phyloP scores from a whole-genome alignment of 2,329 filamentous ascomycete species.

The Rachicladosporium sp. region DNA sequence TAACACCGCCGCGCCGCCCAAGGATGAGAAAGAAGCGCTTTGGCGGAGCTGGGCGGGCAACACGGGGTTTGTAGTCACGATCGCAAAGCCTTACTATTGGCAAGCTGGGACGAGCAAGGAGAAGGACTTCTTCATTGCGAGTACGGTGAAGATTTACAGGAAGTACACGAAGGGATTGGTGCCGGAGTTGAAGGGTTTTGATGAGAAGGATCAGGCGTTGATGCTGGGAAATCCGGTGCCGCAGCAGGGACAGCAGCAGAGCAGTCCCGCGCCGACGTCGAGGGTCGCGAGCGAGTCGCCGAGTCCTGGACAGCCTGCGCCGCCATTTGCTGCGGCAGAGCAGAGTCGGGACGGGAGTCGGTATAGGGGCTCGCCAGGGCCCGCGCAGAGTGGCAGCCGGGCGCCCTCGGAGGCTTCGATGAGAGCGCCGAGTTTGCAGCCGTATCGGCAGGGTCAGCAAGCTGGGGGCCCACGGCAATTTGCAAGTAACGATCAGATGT shows the following conservation, averaged over 20 bases:
- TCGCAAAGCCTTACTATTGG: slow-evolving; percentile 96
- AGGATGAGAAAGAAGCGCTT: slow-evolving; percentile 47
- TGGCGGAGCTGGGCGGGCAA: slow-evolving; percentile 66
- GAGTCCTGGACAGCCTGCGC: slow-evolving; percentile 7
- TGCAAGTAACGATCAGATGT: slow-evolving; percentile 24
- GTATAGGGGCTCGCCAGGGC: slow-evolving; percentile 19
- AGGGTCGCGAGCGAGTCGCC: not conserved
- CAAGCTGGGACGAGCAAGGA: slow-evolving; percentile 85
- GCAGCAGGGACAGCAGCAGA: slow-evolving; percentile 4
- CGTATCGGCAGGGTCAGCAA: not conserved
- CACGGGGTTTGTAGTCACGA: slow-evolving; percentile 76
- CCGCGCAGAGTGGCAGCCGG: slow-evolving; percentile 16
- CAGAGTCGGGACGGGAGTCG: slow-evolving; percentile 19
- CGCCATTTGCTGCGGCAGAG: slow-evolving; percentile 20
- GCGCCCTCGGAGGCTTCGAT: slow-evolving; percentile 8
- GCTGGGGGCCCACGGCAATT: slow-evolving; percentile 13
- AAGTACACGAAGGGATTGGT: slow-evolving; percentile 86
- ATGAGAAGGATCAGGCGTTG: slow-evolving; percentile 62
- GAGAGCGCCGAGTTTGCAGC: not conserved
- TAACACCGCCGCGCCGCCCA: slow-evolving; percentile 29
- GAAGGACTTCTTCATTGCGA: slow-evolving; percentile 97
- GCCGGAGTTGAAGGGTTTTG: slow-evolving; percentile 73
- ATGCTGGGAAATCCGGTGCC: slow-evolving; percentile 43
- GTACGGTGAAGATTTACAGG: slow-evolving; percentile 86
- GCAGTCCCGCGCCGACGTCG: not conserved